Base-by-base conservation (phyloP, 495 filamentous ascomycete species). In the Clavariopsis aquatica region DNA sequence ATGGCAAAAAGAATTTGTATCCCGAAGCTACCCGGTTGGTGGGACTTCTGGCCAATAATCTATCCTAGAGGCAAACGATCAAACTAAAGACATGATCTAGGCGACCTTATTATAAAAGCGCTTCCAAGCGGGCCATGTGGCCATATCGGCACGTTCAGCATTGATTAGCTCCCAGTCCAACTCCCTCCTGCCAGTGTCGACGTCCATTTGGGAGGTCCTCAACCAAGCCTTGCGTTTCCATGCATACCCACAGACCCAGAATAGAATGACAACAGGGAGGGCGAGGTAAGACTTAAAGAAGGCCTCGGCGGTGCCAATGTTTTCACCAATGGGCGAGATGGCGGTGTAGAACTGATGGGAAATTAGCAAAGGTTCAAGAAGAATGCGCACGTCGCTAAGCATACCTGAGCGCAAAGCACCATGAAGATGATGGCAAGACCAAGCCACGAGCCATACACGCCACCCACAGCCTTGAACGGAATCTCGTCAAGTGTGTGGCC, bases 251-350 rank as follows among this genome's bases (percentile, higher is more conserved):
- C 70, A 66, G 62, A 72, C 57, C 78, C 78, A 84, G 75, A 82
- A 84, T 38, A 74, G n/a, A 15, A 89, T 75, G 58, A 87, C 80
- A 41, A 89, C 73, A 15, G 81, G 82, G 5, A 78, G 72, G 1
- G 86, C 85, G 9, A 89, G 85, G 69, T 87, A 89, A 29, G 71
- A 68, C 64, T 84, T 66, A 77, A 90, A 90, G 80, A 88, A 89
- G 19, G 56, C 72, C 65, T 84, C 69, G 0, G 78, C 83, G 52
- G 78, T 74, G 60, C 76, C 79, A 17, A 83, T 67, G 61, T 74
- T 74, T 19, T 66, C 69, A 19, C 71, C 68, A 52, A 80, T 68
- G 41, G 81, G 79, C 52, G 76, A 81, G 54, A 83, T 71, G 41
- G 83, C 78, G 20, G 78, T 77, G 69, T 79, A 84, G 69, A 85